phyloP scores from a whole-genome alignment of 2,329 filamentous ascomycete genomes.

The Penicillium janthinellum region DNA sequence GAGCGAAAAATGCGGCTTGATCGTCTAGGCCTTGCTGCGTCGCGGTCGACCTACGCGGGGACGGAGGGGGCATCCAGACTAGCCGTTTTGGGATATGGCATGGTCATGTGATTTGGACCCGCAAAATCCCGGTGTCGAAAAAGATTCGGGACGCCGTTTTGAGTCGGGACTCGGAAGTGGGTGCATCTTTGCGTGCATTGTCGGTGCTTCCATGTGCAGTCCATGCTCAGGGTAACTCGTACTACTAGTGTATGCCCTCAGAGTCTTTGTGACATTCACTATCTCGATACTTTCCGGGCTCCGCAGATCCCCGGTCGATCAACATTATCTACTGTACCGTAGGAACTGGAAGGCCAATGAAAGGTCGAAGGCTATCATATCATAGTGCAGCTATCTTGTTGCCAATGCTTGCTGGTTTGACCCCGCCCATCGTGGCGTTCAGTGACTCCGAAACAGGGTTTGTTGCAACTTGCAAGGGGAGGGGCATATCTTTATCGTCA shows the following conservation, averaged over 20 bases:
- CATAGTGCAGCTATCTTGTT: too few species aligned
- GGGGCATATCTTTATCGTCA: background rate
- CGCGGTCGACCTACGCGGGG: constrained; percentile 9
- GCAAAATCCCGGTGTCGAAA: constrained; percentile 2
- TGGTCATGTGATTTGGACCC: constrained; percentile 1
- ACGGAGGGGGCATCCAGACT: constrained; percentile 15
- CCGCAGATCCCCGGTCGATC: background rate
- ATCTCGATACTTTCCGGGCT: background rate
- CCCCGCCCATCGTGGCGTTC: constrained; percentile 2
- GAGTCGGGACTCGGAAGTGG: background rate
- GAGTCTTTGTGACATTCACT: background rate
- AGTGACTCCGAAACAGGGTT: constrained; percentile 1
- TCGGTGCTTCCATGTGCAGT: too few species aligned
- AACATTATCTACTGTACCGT: background rate
- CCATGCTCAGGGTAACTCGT: too few species aligned
- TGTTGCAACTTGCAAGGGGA: background rate
- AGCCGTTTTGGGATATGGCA: constrained; percentile 4
- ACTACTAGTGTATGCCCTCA: too few species aligned
- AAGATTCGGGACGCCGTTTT: background rate
- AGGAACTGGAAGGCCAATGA: background rate
- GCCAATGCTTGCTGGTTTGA: background rate
- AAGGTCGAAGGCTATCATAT: background rate
- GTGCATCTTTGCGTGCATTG: background rate
- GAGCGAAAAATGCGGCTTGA: background rate
- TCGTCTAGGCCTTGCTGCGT: background rate